Evolutionary conservation across 2,329 filamentous ascomycete genomes (phyloP), one percentile per base, ranked within the genome.

Genomic region (Aspergillus transmontanensis): DNA sequence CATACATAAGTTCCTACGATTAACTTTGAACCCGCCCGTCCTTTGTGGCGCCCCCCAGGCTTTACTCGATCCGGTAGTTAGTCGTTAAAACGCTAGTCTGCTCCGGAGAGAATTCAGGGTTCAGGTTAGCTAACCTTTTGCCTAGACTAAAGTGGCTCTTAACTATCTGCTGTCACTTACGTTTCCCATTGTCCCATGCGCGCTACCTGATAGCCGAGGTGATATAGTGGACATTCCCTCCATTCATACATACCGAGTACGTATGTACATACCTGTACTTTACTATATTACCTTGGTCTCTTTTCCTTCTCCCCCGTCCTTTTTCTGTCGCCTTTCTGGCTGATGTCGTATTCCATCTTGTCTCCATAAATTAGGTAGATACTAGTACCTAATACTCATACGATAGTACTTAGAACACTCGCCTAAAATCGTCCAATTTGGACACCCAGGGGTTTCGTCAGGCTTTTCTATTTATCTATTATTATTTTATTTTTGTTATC

Each of bases 181-280:
- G 34, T 55, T 55, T 55, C 12, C 30, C 51, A 41, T 55, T 39
- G 51, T 55, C 51, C 51, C 51, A 55, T 60, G 50, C 59, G 19
- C 36, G 26, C 51, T 56, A 19, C 39, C 39, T 41, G 59, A 60
- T 60, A 60, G 51, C 59, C 59, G 59, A 60, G 59, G 51, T 48
- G 59, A 59, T 55, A 14, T 34, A 54, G 14, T 16, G 7, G 16
- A 21, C 45, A 41, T 41, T 28, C 23, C 21, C 7, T 26, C 10
- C 12, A 28, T 48, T 36, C 34, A 16, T 36, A 36, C 34, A 16
- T 36, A 36, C 34, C 10, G 5, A 28, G 9, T 53, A 54, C 16
- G 28, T 54, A 54, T 10, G 7, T 54, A 41, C 32, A 16, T 39
- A 55, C 51, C 34, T 19, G 21, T 48, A 48, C 45, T 48, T 46